Conservation (phyloP, 176 grass and related monocot genomes). For the Eragrostis nindensis region DNA sequence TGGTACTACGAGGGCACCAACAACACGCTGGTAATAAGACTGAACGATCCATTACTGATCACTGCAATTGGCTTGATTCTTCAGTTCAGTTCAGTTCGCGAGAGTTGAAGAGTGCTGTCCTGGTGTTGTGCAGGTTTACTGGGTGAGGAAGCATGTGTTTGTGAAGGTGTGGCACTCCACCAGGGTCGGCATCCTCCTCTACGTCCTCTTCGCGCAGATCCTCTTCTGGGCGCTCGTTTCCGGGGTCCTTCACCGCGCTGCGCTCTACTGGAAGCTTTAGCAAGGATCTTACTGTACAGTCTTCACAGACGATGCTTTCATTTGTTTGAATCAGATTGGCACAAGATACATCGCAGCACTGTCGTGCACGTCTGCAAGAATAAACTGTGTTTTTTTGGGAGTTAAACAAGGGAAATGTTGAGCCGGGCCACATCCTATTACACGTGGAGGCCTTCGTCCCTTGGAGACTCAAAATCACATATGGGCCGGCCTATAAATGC, state of each 20-base stretch:
- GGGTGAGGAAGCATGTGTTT: slow-evolving; percentile 90
- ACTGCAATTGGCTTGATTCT: neutral
- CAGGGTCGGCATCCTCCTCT: slow-evolving; percentile 80
- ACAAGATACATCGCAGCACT: no score
- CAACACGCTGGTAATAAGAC: slow-evolving; percentile 84
- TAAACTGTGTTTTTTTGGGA: no score
- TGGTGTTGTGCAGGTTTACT: slow-evolving; percentile 68
- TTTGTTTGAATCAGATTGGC: neutral
- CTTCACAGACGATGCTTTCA: neutral
- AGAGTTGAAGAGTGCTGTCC: neutral
- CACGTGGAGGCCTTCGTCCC: no score
- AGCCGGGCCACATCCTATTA: no score
- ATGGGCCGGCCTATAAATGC: no score
- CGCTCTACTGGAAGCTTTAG: slow-evolving; percentile 92
- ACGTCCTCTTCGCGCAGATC: slow-evolving; percentile 85
- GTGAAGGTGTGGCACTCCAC: slow-evolving; percentile 74
- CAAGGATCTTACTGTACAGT: neutral
- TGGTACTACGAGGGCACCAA: slow-evolving; percentile 91
- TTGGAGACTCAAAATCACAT: no score
- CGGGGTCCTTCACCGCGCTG: slow-evolving; percentile 64
- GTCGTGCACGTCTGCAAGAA: no score
- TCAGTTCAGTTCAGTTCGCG: neutral
- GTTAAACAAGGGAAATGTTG: no score
- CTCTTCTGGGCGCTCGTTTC: slow-evolving; percentile 82
- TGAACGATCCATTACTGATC: neutral